Evolutionary conservation across 2,329 filamentous ascomycete species (phyloP).

Genomic region (Zymoseptoria brevis): DNA sequence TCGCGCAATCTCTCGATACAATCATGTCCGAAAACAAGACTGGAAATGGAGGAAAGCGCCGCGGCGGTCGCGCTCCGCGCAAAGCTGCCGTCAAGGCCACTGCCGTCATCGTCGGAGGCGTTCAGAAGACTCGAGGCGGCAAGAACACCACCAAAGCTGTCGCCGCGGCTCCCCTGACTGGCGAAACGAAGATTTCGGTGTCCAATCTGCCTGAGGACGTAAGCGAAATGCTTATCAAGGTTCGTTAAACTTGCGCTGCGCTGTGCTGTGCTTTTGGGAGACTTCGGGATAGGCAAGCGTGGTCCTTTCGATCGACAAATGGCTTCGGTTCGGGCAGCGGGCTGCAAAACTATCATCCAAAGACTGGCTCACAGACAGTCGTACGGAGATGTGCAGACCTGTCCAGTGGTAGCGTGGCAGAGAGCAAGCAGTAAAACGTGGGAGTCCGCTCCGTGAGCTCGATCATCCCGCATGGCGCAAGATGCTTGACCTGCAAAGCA

Average conservation of each 20-base stretch:
- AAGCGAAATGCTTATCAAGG: slow-evolving; percentile 96
- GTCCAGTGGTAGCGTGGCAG: slow-evolving; percentile 8
- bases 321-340: background rate
- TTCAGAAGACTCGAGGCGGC: slow-evolving; percentile 56
- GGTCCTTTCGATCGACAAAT: background rate
- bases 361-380: slow-evolving; percentile 25
- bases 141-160: slow-evolving; percentile 52
- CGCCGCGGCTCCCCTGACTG: slow-evolving; percentile 51
- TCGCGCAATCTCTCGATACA: slow-evolving; percentile 95
- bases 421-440: slow-evolving; percentile 13
- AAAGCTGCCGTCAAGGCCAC: slow-evolving; percentile 41
- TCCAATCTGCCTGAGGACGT: slow-evolving; percentile 98
- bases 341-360: slow-evolving; percentile 15
- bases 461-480: background rate
- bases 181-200: slow-evolving; percentile 94
- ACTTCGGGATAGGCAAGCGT: background rate
- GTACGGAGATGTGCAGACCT: slow-evolving; percentile 19
- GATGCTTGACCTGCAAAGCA: too few relatives aligned
- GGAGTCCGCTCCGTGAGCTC: background rate
- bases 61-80: slow-evolving; percentile 38
- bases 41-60: slow-evolving; percentile 39
- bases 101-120: slow-evolving; percentile 53
- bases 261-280: too few relatives aligned
- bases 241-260: too few relatives aligned
- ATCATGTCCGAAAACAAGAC: slow-evolving; percentile 50